A percentile compares a stretch with the other conserved stretches of the same genome.
Conservation (phyloP, 1,284 basidiomycete species). For the Lentinula novae-zelandiae region DNA sequence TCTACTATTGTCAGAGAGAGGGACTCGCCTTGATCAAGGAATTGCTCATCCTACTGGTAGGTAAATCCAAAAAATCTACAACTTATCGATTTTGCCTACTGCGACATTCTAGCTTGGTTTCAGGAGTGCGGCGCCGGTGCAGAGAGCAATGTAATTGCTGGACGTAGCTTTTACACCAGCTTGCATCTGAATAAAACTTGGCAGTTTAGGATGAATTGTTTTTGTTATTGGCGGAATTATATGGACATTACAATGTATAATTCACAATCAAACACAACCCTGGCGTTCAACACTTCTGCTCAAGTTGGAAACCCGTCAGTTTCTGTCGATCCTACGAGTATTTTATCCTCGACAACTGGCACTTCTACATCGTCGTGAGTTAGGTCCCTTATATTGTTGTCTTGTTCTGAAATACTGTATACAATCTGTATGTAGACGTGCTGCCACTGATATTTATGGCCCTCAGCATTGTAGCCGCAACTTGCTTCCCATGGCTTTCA, state of each 20-base stretch:
- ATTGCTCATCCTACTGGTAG: conserved; percentile 61
- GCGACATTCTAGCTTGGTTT: conserved; percentile 63
- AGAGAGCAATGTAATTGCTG: conserved; percentile 42
- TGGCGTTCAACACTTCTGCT: conserved; percentile 46
- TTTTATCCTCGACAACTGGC: background rate
- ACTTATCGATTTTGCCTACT: background rate
- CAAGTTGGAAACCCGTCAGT: conserved; percentile 28
- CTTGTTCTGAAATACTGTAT: too few relatives aligned
- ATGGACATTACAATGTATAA: conserved; percentile 49
- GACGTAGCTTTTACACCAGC: conserved; percentile 81
- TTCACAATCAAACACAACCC: conserved; percentile 49
- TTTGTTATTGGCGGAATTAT: conserved; percentile 68
- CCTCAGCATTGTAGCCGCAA: background rate
- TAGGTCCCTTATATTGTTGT: too few relatives aligned
- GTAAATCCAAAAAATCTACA: conserved; percentile 4
- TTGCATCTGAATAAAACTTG: conserved; percentile 72
- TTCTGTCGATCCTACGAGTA: background rate
- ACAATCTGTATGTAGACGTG: background rate
- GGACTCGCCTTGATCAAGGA: conserved; percentile 52
- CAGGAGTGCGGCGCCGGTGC: conserved; percentile 66
- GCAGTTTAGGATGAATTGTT: conserved; percentile 53
- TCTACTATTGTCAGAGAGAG: conserved; percentile 35
- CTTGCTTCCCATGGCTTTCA: background rate
- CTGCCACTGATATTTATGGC: background rate
- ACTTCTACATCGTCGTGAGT: background rate